Evolutionary conservation across 371 early-diverging fungal genomes (phyloP), one percentile per base, ranked within the genome.

Genomic region (Nematocida sp.): DNA sequence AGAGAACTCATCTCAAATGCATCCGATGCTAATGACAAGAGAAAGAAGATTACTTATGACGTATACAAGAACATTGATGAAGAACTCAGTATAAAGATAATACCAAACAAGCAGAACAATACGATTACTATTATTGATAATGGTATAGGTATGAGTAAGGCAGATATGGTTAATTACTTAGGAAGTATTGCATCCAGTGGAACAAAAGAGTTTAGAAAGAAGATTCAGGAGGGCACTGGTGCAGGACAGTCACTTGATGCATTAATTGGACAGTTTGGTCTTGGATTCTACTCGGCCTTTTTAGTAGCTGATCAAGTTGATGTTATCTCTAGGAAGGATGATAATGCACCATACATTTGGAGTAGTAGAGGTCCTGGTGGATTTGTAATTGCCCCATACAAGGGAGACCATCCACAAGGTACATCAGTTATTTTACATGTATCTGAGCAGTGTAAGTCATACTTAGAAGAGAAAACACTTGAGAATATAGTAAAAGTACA

Each of bases 221-320:
- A 91, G 58, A 89, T 89, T 90, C 64, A 89, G 88, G 67, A 81
- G 40, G 64, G 18, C 13, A 86, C 87, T 89, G 61, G 74, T 3
- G 45, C 46, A 25, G 82, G 84, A 55, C 92, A 64, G 44, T 64
- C 64, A 20, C 11, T 93, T 86, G 92, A 91, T 80, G 90, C 91
- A 84, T 91, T 95, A 91, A 95, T 95, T 88, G 96, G 95, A 83
- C 96, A 95, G 89, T 95, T 95, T 88, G 96, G 96, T 91, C 93
- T 95, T 80, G 96, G 96, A 87, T 95, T 95, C 92, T 95, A 95
- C 91, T 93, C 94, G 66, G 92, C 93, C 70, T 95, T 94, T 90
- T 89, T 95, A 66, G 93, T 94, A 83, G 95, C 96, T 76, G 93
- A 94, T 88, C 90, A 90, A 86, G 95, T 95, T 66, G 89, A 92